Base-by-base conservation (phyloP, 176 grass and related monocot species). In the Aechmea fasciata region DNA sequence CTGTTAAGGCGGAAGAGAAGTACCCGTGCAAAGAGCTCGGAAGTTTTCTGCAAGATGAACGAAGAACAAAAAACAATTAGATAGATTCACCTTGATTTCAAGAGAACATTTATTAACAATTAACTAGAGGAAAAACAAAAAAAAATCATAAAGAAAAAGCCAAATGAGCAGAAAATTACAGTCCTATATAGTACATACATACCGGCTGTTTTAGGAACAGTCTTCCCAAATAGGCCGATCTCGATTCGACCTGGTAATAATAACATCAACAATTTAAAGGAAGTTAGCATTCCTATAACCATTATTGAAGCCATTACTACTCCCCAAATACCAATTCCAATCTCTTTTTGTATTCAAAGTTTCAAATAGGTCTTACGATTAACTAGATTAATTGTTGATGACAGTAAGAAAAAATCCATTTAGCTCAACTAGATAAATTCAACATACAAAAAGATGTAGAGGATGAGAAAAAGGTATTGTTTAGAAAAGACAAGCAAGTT, bases 201-300 rank as follows among this genome's bases (percentile, higher is more conserved):
- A 99, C 94, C 94, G 74, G 89, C 94, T 50, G 94, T 99, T 77
- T 93, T 99, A 61, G 94, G 94, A 62, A 99, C 94, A 55, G 94
- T 78, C 0, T 99, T 99, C 14, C 94, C 94, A 2, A 93, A 99
- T 78, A 99, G 84, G 50, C 94, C 94, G 69, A 99, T 99, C 65
- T 93, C 89, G 88, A 99, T 26, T 63, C 94, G 94, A 84, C 94
- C 94, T 96, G 74, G 51, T 67, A 47, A 59, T 1, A 83, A 33
- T 47, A 70, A 48, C 49, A 87, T n/a, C 75, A 65, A 33, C 11
- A 10, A 51, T 64, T 67, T 70, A 75, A 78, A 73, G 49, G 47
- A 51, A 25, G 63, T 18, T n/a, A 22, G 15, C 71, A 47, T 12
- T 70, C 8, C 15, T 51, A 12, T 14, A 17, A 28, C 41, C 0